These are phyloP conservation scores for Cicer pinnatifidum DNA, from an alignment of 306 rosid species.

Conservation along the genomic window DNA sequence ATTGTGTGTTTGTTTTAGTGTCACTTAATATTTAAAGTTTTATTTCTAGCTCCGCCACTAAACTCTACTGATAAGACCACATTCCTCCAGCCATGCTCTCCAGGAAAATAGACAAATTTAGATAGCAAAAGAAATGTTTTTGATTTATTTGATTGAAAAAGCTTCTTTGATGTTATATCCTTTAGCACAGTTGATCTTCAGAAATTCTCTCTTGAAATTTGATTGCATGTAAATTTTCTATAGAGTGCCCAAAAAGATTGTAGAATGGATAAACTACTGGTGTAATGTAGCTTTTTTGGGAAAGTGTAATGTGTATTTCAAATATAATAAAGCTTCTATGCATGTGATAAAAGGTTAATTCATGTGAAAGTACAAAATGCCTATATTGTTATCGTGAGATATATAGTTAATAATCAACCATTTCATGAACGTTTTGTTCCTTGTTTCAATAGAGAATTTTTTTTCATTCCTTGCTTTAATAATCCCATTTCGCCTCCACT, in stretches of 20 bases:
- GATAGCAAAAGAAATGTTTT: conserved; percentile 12
- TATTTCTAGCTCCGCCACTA: neutral
- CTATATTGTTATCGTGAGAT: neutral
- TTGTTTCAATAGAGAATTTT: neutral
- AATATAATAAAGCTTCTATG: neutral
- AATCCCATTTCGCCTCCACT: conserved; percentile 20
- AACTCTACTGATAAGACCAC: neutral
- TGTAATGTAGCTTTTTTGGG: conserved; percentile 2
- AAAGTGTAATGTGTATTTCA: neutral
- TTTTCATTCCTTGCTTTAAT: conserved; percentile 18
- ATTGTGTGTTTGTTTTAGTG: too few relatives aligned
- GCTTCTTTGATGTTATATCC: neutral
- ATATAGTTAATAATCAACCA: neutral
- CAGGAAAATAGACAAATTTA: neutral
- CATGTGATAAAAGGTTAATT: conserved; percentile 14
- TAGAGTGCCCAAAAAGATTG: conserved; percentile 2
- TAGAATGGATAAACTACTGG: conserved; percentile 10
- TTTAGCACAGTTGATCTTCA: neutral
- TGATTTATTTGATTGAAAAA: conserved; percentile 6
- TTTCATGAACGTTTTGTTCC: neutral
- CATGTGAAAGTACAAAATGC: conserved; percentile 17
- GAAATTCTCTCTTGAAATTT: conserved; percentile 14
- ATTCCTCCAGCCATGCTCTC: neutral
- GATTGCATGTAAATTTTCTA: conserved; percentile 3
- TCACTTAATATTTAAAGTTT: too few relatives aligned